phyloP scores from a whole-genome alignment of 2,329 filamentous ascomycete species.

The Trichophyton verrucosum region DNA sequence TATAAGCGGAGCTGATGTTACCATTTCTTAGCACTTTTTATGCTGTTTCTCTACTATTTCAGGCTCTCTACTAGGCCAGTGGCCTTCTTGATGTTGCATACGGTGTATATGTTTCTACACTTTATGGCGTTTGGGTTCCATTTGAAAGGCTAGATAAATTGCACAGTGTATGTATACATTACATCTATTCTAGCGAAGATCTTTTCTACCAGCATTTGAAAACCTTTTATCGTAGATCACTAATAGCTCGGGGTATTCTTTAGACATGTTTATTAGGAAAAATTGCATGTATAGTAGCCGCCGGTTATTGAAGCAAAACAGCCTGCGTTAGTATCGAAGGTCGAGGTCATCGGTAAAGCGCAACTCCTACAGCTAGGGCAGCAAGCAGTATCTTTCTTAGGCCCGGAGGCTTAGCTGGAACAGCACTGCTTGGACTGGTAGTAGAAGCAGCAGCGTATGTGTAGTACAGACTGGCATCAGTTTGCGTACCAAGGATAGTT shows the following conservation, averaged over 20 bases:
- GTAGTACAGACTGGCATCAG: constrained; percentile 3
- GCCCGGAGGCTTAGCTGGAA: neutral
- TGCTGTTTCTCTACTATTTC: neutral
- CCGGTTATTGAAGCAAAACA: no score
- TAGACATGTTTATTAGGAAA: neutral
- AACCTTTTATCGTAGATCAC: neutral
- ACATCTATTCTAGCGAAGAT: neutral
- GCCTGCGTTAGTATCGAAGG: neutral
- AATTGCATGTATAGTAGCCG: no score
- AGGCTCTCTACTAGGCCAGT: neutral
- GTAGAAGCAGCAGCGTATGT: neutral
- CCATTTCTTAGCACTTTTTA: neutral
- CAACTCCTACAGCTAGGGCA: neutral
- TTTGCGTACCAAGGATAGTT: constrained; percentile 1
- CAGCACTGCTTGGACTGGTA: neutral
- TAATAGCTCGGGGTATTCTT: neutral
- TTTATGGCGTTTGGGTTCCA: neutral
- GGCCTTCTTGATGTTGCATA: neutral
- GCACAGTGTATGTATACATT: neutral
- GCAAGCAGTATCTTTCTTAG: neutral
- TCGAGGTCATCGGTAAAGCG: neutral
- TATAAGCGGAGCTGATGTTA: neutral
- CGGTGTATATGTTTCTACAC: neutral
- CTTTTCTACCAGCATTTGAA: neutral
- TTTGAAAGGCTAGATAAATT: constrained; percentile 1